Percentiles rank a stretch among this genome's conserved stretches.
These are phyloP conservation scores for Pinus albicaulis DNA, from an alignment of 75 land plant genomes.

Conservation along the genomic window DNA sequence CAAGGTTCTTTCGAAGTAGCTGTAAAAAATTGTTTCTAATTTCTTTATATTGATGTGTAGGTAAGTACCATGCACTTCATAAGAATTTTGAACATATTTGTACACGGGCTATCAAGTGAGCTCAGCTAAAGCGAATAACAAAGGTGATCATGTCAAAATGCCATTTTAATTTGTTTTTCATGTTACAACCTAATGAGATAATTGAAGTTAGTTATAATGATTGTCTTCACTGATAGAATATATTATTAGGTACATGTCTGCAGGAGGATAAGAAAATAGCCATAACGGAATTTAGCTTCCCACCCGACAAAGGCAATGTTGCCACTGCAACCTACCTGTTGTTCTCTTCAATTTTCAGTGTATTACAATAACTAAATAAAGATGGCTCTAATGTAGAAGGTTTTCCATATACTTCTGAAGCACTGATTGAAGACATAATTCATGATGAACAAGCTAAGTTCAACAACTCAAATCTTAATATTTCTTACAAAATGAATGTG, in stretches of 20 bases:
- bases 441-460: conserved; percentile 98
- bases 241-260: not conserved
- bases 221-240: not conserved
- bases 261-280: conserved; percentile 95
- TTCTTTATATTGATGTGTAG: conserved; percentile 38
- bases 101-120: conserved; percentile 94
- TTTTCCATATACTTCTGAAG: conserved; percentile 84
- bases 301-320: conserved; percentile 99
- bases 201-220: not conserved
- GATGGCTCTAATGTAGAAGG: conserved; percentile 94
- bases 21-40: not conserved
- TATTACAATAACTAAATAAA: conserved; percentile 68
- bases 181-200: not conserved
- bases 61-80: conserved; percentile 98
- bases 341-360: conserved; percentile 90
- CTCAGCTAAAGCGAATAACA: conserved; percentile 74
- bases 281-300: conserved; percentile 98
- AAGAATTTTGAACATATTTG: conserved; percentile 97
- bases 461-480: conserved; percentile 91
- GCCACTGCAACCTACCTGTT: conserved; percentile 97
- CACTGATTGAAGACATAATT: conserved; percentile 11
- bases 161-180: not conserved
- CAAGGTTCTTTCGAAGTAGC: not conserved
- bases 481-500: conserved; percentile 89
- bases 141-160: conserved; percentile 47